These are phyloP conservation scores for Amphibolis antarctica DNA, from an alignment of 106 monocot genomes.

Conservation along the genomic window DNA sequence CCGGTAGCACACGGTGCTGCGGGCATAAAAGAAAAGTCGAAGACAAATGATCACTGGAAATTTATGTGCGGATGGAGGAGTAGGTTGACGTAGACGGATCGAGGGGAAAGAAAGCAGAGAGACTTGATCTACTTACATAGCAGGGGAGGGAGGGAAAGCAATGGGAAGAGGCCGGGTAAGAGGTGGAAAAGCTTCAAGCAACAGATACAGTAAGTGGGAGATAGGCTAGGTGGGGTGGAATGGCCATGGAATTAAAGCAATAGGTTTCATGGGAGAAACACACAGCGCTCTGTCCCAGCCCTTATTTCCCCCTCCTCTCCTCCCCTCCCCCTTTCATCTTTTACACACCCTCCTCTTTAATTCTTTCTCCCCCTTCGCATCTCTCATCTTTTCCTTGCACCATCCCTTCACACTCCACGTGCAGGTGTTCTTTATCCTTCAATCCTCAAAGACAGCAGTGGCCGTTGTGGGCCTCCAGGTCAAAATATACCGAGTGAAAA, in stretches of 20 bases:
- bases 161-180: conserved; percentile 12
- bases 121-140: neutral
- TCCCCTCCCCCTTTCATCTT: neutral
- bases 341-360: neutral
- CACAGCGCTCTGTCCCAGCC: neutral
- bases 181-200: conserved; percentile 23
- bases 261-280: conserved; percentile 1
- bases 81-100: too few species aligned
- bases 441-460: conserved; percentile 13
- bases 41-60: too few species aligned
- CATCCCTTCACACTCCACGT: conserved; percentile 23
- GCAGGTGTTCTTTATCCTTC: conserved; percentile 16
- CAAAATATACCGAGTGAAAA: too few species aligned
- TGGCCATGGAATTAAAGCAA: too few species aligned
- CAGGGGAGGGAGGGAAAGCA: conserved; percentile 12
- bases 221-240: conserved; percentile 5
- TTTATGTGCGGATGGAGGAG: too few species aligned
- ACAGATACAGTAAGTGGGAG: conserved; percentile 26
- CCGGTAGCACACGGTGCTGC: too few species aligned
- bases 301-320: neutral
- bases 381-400: conserved; percentile 2
- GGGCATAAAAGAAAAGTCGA: too few species aligned
- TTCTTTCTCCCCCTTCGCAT: neutral
- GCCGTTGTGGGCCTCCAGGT: conserved; percentile 15
- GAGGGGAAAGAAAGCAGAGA: neutral